phyloP scores from a whole-genome alignment of 129 eudicot genomes.

The Deinandra increscens region DNA sequence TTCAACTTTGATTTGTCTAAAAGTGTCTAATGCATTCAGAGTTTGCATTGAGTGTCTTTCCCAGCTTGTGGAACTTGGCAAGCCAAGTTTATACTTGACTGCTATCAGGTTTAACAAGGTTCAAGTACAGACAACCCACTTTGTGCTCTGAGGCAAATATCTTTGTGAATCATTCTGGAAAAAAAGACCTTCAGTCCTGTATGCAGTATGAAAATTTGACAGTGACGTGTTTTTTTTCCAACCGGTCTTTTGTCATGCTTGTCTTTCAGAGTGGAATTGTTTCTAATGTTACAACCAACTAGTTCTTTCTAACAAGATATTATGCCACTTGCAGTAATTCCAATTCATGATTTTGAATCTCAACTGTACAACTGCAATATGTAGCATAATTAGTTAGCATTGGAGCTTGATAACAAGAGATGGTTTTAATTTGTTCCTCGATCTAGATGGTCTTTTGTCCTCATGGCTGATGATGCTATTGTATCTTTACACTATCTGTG shows the following conservation, averaged over 20 bases:
- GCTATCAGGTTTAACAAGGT: background rate
- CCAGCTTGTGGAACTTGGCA: conserved; percentile 1
- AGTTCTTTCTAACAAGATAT: background rate
- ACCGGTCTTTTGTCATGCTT: background rate
- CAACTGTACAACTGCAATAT: background rate
- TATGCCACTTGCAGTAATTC: background rate
- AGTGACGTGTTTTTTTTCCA: too few species aligned
- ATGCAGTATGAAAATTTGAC: conserved; percentile 9
- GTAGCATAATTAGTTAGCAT: conserved; percentile 7
- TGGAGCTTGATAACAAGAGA: conserved; percentile 1
- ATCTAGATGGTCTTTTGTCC: conserved; percentile 12
- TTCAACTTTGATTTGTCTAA: conserved; percentile 1
- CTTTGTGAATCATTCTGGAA: background rate
- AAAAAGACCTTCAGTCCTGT: background rate
- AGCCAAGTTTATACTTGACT: conserved; percentile 8
- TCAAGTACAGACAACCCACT: background rate
- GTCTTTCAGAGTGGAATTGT: conserved; percentile 13
- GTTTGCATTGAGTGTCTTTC: background rate
- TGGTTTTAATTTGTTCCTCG: conserved; percentile 1
- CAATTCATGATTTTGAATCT: background rate
- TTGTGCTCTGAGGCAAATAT: background rate
- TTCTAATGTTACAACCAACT: background rate
- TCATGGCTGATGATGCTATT: background rate
- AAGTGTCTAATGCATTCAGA: background rate
- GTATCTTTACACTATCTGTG: conserved; percentile 14